These are phyloP conservation scores for Fragilaria crotonensis DNA, from an alignment of 108 stramenopile genomes.

Conservation along the genomic window DNA sequence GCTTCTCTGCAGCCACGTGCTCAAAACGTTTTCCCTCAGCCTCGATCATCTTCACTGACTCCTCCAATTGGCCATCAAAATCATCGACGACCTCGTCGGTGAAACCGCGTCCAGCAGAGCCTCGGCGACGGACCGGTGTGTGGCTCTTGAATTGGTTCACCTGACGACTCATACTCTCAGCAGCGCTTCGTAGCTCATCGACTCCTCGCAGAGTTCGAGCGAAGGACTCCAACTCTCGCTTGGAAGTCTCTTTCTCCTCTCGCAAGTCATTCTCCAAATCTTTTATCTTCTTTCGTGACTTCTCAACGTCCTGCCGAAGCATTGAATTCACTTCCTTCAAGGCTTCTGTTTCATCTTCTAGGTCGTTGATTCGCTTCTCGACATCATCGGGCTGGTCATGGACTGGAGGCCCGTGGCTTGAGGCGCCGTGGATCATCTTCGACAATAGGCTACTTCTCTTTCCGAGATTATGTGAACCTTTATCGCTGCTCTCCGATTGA, in stretches of 20 bases:
- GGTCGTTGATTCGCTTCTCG: slow-evolving; percentile 12
- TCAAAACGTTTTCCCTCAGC: background rate
- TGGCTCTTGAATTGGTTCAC: background rate
- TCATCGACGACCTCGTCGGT: background rate
- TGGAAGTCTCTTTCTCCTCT: slow-evolving; percentile 30
- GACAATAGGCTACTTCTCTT: background rate
- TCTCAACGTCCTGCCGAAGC: slow-evolving; percentile 15
- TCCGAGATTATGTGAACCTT: too few relatives aligned
- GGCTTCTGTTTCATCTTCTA: slow-evolving; percentile 22
- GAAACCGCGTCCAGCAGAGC: background rate
- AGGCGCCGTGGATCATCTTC: background rate
- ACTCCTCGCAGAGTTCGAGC: slow-evolving; percentile 38
- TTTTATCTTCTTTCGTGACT: slow-evolving; percentile 24
- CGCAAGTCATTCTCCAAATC: slow-evolving; percentile 15
- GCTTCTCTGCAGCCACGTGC: background rate
- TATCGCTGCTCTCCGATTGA: too few relatives aligned
- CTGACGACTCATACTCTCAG: slow-evolving; percentile 4
- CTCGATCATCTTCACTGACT: background rate
- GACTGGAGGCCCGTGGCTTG: background rate
- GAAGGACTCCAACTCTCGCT: slow-evolving; percentile 43
- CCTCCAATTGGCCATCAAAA: background rate
- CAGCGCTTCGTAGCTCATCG: slow-evolving; percentile 14
- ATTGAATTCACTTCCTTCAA: slow-evolving; percentile 18
- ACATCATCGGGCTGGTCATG: background rate
- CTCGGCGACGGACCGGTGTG: background rate